phyloP scores from a whole-genome alignment of 139 green algal species.

The Mesostigma viride region DNA sequence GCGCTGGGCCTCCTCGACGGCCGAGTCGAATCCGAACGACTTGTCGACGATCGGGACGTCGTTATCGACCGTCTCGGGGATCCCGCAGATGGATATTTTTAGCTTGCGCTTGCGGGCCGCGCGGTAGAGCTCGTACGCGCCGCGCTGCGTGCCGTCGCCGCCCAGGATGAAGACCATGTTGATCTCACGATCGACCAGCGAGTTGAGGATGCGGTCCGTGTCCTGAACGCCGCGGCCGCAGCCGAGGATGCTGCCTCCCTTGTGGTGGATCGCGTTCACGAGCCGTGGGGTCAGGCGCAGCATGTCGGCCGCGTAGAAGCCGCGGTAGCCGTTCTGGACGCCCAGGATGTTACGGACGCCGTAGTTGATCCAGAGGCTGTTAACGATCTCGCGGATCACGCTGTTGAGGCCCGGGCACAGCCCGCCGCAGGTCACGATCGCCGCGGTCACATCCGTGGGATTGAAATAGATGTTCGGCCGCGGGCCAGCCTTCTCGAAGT shows the following conservation, averaged over 20 bases:
- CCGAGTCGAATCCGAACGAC: slow-evolving; percentile 75
- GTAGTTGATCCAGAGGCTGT: slow-evolving; percentile 14
- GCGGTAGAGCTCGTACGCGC: slow-evolving; percentile 29
- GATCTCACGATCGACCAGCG: slow-evolving; percentile 67
- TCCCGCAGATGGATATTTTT: slow-evolving; percentile 38
- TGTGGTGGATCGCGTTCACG: slow-evolving; percentile 81
- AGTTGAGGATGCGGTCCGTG: slow-evolving; percentile 73
- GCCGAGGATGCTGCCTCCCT: slow-evolving; percentile 87
- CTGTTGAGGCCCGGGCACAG: slow-evolving; percentile 95
- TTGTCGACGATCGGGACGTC: slow-evolving; percentile 78
- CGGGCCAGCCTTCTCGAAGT: slow-evolving; percentile 17
- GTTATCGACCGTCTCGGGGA: slow-evolving; percentile 97
- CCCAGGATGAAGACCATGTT: slow-evolving; percentile 96
- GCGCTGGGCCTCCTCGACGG: slow-evolving; percentile 88
- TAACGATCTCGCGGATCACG: slow-evolving; percentile 60
- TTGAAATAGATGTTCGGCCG: slow-evolving; percentile 49
- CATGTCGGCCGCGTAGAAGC: slow-evolving; percentile 50
- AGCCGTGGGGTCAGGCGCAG: slow-evolving; percentile 58
- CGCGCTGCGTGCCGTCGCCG: slow-evolving; percentile 37
- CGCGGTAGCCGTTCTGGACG: slow-evolving; percentile 57
- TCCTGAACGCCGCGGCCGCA: slow-evolving; percentile 76
- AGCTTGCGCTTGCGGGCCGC: slow-evolving; percentile 14
- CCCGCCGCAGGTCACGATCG: slow-evolving; percentile 89
- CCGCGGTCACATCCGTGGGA: slow-evolving; percentile 56
- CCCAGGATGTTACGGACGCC: no score